Evolutionary conservation across 176 grass and related monocot species (phyloP).

Genomic region (Saccharum officinarum): DNA sequence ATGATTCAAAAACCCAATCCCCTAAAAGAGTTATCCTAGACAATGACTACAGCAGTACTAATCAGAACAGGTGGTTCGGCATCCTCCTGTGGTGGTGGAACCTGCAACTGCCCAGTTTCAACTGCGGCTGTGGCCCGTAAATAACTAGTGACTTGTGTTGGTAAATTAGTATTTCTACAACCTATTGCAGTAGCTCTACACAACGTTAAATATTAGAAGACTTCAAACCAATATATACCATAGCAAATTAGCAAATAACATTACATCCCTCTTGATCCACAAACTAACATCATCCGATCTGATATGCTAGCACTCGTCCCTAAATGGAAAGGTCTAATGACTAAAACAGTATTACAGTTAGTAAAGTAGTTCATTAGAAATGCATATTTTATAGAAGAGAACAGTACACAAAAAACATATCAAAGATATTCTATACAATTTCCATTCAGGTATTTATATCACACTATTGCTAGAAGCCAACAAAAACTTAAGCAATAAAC

Average conservation of each 20-base stretch:
- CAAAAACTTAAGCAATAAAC: neutral
- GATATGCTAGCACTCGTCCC: neutral
- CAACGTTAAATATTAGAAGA: neutral
- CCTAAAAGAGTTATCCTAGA: conserved; percentile 16
- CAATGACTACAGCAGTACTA: neutral
- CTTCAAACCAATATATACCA: neutral
- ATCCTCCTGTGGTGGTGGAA: neutral
- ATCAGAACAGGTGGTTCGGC: neutral
- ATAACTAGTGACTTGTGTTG: neutral
- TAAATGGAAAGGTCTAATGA: conserved; percentile 5
- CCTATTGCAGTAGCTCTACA: neutral
- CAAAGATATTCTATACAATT: neutral
- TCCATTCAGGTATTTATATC: neutral
- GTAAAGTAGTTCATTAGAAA: conserved; percentile 15
- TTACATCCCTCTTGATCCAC: neutral
- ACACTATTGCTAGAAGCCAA: neutral
- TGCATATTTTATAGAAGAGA: neutral
- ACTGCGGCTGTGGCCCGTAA: neutral
- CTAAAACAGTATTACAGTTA: conserved; percentile 17
- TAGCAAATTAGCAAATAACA: conserved; percentile 3
- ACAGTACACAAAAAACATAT: neutral
- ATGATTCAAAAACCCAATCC: neutral
- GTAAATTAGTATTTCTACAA: conserved; percentile 16
- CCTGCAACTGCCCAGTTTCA: neutral
- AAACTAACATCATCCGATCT: neutral